A percentile compares a stretch with the other conserved stretches of the same genome.
These are phyloP conservation scores for Diplogelasinospora grovesii DNA, from an alignment of 495 filamentous ascomycete species.

Conservation along the genomic window DNA sequence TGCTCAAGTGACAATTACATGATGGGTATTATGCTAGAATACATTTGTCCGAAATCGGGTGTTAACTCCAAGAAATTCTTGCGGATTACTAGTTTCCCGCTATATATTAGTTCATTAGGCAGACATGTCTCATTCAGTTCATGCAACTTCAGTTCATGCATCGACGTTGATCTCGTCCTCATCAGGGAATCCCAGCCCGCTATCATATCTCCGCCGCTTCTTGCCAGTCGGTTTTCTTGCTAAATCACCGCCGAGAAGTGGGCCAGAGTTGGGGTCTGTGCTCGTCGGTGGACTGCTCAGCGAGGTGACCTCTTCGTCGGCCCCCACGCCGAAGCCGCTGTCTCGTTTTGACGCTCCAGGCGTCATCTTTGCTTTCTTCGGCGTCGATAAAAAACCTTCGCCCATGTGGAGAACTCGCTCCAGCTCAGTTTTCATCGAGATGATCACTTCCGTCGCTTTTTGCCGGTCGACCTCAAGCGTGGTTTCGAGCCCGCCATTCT, in stretches of 20 bases:
- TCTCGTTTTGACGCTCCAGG: slow-evolving; percentile 8
- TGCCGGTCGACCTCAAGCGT: slow-evolving; percentile 39
- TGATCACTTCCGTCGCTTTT: slow-evolving; percentile 46
- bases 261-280: background rate
- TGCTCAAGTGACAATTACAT: too few relatives aligned
- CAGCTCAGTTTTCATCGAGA: slow-evolving; percentile 42
- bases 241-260: slow-evolving; percentile 28
- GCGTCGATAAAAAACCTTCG: slow-evolving; percentile 23
- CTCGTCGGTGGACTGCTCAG: background rate
- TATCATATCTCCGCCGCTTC: slow-evolving; percentile 51
- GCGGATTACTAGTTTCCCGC: too few relatives aligned
- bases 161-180: slow-evolving; percentile 44
- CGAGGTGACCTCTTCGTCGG: slow-evolving; percentile 11
- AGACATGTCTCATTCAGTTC: too few relatives aligned
- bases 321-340: slow-evolving; percentile 1
- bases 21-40: too few relatives aligned
- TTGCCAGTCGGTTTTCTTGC: slow-evolving; percentile 22
- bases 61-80: too few relatives aligned
- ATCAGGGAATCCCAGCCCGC: slow-evolving; percentile 56
- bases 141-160: too few relatives aligned
- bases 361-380: slow-evolving; percentile 13
- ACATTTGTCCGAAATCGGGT: too few relatives aligned
- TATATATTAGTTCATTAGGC: too few relatives aligned
- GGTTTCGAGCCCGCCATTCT: slow-evolving; percentile 23
- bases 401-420: slow-evolving; percentile 31